These are phyloP conservation scores for Phaeosphaeriaceae sp. DNA, from an alignment of 2,329 filamentous ascomycete species.

Conservation along the genomic window DNA sequence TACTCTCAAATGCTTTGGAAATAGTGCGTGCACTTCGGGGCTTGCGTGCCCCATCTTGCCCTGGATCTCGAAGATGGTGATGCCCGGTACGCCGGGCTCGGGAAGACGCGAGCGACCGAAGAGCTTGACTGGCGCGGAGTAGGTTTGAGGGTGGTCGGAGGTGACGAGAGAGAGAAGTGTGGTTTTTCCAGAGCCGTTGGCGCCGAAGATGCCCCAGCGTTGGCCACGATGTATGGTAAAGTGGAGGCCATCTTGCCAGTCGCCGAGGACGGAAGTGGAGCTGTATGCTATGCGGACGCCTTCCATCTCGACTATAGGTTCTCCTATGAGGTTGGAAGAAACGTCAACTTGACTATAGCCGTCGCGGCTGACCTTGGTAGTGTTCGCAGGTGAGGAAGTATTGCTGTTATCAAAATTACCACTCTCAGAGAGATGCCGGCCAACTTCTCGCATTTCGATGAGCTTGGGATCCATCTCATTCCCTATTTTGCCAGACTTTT, in stretches of 20 bases:
- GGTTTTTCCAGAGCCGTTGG: slow-evolving; percentile 95
- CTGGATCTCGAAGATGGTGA: slow-evolving; percentile 94
- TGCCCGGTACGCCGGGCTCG: slow-evolving; percentile 71
- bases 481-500: slow-evolving; percentile 14
- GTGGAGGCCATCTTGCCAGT: slow-evolving; percentile 78
- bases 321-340: slow-evolving; percentile 53
- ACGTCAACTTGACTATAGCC: slow-evolving; percentile 35
- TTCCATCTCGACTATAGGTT: slow-evolving; percentile 84
- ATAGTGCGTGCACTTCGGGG: slow-evolving; percentile 92
- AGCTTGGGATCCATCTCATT: slow-evolving; percentile 22
- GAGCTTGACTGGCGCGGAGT: slow-evolving; percentile 83
- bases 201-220: slow-evolving; percentile 90
- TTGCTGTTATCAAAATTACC: slow-evolving; percentile 32
- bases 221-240: slow-evolving; percentile 86
- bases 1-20: slow-evolving; percentile 78
- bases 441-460: slow-evolving; percentile 36
- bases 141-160: slow-evolving; percentile 94
- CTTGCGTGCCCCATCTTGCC: slow-evolving; percentile 89
- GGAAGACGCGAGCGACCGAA: slow-evolving; percentile 86
- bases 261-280: slow-evolving; percentile 76
- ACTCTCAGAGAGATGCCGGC: slow-evolving; percentile 35
- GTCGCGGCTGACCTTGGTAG: slow-evolving; percentile 35
- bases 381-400: not conserved
- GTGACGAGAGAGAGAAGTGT: slow-evolving; percentile 91
- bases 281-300: slow-evolving; percentile 85